Evolutionary conservation across 768 basidiomycete genomes (phyloP), one percentile per base, ranked within the genome.

Genomic region (Suillus lakei): DNA sequence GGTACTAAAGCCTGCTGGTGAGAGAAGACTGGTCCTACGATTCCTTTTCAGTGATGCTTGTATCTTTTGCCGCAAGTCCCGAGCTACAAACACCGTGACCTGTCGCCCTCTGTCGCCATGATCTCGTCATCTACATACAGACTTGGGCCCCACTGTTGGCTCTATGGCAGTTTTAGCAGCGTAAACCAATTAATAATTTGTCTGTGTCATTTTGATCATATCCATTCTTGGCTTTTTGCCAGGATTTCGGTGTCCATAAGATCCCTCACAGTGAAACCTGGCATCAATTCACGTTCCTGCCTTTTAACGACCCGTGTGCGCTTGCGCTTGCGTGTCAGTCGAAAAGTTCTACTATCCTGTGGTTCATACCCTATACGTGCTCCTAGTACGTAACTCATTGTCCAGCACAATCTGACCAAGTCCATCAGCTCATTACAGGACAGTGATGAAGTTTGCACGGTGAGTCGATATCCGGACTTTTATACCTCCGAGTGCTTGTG

Each of bases 371-470:
- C 32, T 34, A 23, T 34, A 23, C 13, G 12, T 6, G 3, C n/a
- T 15, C 15, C 0, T 8, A 48, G 46, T 13, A 55, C 32, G 6
- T 5, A 12, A 16, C 54, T 16, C 2, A 18, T 51, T 28, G 13
- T 26, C 28, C 8, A 30, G 28, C 50, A 30, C 21, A 30, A 53
- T 36, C 8, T 56, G 2, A 23, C 15, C 34, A 58, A 16, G 55
- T 58, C 16, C 23, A 18, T 13, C 10, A 41, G 39, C 39, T 8
- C 18, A 4, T 39, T 21, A 4, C 56, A 3, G 38, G 9, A 38
- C 18, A 48, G 61, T 44, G 62, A 89, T 89, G 88, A 88, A 86
- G 72, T 89, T 89, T 80, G 81, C 83, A 69, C 81, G 80, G 88
- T 88, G 64, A 69, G 82, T 73, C 23, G 10, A 50, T 26, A 55